A percentile compares a stretch with the other conserved stretches of the same genome.
Conservation (phyloP, 2,329 filamentous ascomycete genomes). For the Hypomyces rosellus region DNA sequence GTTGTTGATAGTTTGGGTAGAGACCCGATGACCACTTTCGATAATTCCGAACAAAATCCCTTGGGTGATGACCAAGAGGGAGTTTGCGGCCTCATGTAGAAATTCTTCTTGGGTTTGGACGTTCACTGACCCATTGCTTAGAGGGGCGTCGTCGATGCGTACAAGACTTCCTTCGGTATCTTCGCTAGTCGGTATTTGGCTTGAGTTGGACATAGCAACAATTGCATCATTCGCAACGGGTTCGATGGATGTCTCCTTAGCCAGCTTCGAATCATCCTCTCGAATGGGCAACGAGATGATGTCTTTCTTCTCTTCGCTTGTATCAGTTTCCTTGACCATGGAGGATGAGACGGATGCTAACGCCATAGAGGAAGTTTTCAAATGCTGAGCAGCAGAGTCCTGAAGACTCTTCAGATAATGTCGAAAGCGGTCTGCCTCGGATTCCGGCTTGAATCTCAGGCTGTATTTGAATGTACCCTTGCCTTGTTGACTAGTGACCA, state of each 20-base stretch:
- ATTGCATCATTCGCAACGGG: too few species aligned
- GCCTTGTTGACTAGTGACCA: slow-evolving; percentile 7
- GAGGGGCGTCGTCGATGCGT: neutral
- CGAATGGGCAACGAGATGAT: too few species aligned
- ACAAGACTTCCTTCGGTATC: too few species aligned
- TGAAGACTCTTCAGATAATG: slow-evolving; percentile 12
- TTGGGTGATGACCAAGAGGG: slow-evolving; percentile 13
- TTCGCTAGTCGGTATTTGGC: too few species aligned
- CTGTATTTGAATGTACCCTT: slow-evolving; percentile 6
- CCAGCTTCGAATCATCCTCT: too few species aligned
- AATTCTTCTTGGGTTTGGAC: neutral
- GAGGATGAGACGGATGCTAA: too few species aligned
- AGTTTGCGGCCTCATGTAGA: slow-evolving; percentile 14
- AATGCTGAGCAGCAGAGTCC: slow-evolving; percentile 4
- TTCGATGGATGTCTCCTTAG: too few species aligned
- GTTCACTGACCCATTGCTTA: neutral
- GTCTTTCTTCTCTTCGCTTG: too few species aligned
- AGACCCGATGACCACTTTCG: slow-evolving; percentile 6
- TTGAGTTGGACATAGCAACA: too few species aligned
- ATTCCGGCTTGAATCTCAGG: slow-evolving; percentile 16
- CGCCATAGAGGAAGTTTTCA: neutral
- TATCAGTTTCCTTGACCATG: too few species aligned
- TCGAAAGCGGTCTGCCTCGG: slow-evolving; percentile 13
- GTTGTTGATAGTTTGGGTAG: slow-evolving; percentile 12
- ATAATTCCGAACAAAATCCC: slow-evolving; percentile 14